phyloP scores from a whole-genome alignment of 352 stramenopile genomes.

The Phytophthora megakarya region DNA sequence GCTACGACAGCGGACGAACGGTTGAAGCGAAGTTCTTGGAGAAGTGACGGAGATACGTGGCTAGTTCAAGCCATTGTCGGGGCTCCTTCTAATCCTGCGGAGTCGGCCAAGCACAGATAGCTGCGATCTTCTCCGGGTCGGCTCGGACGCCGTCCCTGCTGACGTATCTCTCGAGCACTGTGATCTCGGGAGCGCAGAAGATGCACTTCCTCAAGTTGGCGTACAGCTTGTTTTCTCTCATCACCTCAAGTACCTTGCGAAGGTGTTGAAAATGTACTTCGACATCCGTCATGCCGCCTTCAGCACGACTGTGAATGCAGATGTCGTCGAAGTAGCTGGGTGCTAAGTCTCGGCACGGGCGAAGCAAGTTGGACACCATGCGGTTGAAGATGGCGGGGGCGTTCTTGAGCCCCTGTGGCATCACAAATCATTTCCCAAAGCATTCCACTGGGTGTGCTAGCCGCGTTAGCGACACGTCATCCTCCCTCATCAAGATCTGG shows the following conservation, averaged over 20 bases:
- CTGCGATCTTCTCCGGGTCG: slow-evolving; percentile 23
- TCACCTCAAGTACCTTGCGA: no score
- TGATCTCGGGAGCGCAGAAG: slow-evolving; percentile 35
- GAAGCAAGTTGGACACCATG: no score
- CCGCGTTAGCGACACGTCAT: no score
- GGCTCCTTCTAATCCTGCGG: slow-evolving; percentile 2
- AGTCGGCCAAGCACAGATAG: slow-evolving; percentile 17
- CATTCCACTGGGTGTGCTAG: no score
- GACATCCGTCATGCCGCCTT: slow-evolving; percentile 3
- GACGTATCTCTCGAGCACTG: slow-evolving; percentile 32
- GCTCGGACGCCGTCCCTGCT: slow-evolving; percentile 13
- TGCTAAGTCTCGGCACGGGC: no score
- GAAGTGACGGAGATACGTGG: slow-evolving; percentile 30
- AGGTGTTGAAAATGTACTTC: slow-evolving; percentile 29
- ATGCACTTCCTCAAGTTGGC: no score
- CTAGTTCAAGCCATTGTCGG: slow-evolving; percentile 17
- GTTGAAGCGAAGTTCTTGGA: slow-evolving; percentile 18
- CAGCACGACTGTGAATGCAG: slow-evolving; percentile 28
- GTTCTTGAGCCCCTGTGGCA: no score
- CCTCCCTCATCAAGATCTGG: no score
- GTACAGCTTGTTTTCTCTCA: no score
- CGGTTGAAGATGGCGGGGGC: no score
- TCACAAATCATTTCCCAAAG: no score
- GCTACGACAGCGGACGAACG: slow-evolving; percentile 5
- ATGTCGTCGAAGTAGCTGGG: no score